Evolutionary conservation across 306 rosid genomes (phyloP).

Genomic region (Trifolium fragiferum): DNA sequence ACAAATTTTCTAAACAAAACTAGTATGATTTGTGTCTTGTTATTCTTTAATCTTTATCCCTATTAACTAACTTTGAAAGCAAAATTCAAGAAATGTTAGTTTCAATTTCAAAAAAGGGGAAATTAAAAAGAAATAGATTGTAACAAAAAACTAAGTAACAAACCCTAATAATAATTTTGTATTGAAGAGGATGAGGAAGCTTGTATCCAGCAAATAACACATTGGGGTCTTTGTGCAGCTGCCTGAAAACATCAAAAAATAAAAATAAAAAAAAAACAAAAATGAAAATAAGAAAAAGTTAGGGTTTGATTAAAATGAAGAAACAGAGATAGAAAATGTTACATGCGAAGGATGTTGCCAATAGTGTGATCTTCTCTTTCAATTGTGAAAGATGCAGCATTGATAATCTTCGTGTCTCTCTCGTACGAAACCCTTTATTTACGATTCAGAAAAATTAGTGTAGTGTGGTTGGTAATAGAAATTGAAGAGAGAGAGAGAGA

Average conservation of each 20-base stretch:
- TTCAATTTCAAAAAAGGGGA: neutral
- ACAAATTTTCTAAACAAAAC: too few species aligned
- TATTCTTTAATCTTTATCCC: too few species aligned
- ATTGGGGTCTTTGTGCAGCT: constrained; percentile 80
- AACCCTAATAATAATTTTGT: constrained; percentile 88
- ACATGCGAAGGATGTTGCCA: constrained; percentile 93
- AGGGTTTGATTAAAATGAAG: constrained; percentile 24
- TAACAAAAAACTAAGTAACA: constrained; percentile 25
- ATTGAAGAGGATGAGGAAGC: constrained; percentile 96
- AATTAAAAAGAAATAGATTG: neutral
- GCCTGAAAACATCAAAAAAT: constrained; percentile 51
- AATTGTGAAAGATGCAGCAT: constrained; percentile 80
- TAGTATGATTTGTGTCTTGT: too few species aligned
- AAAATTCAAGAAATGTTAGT: too few species aligned
- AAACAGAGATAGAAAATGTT: neutral
- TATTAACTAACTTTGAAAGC: too few species aligned
- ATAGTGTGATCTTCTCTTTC: constrained; percentile 96
- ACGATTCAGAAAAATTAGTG: neutral
- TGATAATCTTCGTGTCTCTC: constrained; percentile 94
- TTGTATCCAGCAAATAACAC: constrained; percentile 90
- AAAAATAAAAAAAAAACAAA: neutral
- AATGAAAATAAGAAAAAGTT: neutral
- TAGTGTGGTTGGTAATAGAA: neutral
- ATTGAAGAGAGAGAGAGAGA: neutral
- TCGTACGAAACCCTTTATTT: constrained; percentile 77